Evolutionary conservation across 2,329 filamentous ascomycete species (phyloP), one percentile per base, ranked within the genome.

Genomic region (Hymenoscyphus fructigenus): DNA sequence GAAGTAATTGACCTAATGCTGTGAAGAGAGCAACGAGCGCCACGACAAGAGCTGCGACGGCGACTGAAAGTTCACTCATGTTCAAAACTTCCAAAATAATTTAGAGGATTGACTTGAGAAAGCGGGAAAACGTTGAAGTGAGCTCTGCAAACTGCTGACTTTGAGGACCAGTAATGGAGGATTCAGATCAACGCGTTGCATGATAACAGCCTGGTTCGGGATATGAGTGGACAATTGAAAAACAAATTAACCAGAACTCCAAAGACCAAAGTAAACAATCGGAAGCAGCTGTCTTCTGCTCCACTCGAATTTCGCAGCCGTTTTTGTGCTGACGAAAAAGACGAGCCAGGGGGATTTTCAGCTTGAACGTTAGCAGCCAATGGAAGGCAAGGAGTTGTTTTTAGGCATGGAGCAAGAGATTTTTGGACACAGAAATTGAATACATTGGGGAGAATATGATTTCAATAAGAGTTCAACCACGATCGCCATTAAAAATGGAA

Each of bases 21-120:
- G 68, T 65, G 53, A 75, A 56, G 3, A 75, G 67, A 3, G 74
- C 73, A 20, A 75, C 67, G 5, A 75, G 66, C 5, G 74, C 68
- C 2, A 75, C 66, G 9, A 69, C 63, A 7, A 75, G 69, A 14
- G 74, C 74, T n/a, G 70, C 66, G 5, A 66, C 55, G 9, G 71
- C 63, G 17, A 72, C 59, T 15, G 60, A 57, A n/a, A 57, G 23
- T 29, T 38, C 60, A 62, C 56, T 58, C 56, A 58, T 38, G 10
- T 44, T 10, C n/a, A 15, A 17, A 58, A 23, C n/a, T 58, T 32
- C 26, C 56, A 36, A 14, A 20, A 15, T 23, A 6, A 44, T n/a
- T 44, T 5, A 50, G 9, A 20, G 5, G 1, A 50, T 50, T 26
- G 44, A 23, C 20, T 3, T 12, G 10, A 53, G 20, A 53, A 23